These are phyloP conservation scores for Musa balbisiana DNA, from an alignment of 202 grass and related monocot species.

Conservation along the genomic window DNA sequence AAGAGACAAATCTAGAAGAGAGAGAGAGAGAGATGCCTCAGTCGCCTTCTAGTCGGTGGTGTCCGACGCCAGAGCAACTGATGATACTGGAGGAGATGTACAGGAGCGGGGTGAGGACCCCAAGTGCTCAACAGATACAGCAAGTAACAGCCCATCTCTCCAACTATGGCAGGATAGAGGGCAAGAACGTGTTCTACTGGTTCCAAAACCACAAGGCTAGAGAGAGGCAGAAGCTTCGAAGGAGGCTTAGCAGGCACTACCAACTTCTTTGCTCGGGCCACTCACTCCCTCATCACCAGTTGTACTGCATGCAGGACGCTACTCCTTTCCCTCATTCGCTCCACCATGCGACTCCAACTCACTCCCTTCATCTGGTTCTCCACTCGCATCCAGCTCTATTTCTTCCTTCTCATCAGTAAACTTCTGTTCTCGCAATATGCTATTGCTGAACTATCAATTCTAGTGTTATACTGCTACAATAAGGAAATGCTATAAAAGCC, in stretches of 20 bases:
- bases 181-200: constrained; percentile 43
- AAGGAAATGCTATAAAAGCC: too few species aligned
- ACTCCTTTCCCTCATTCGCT: neutral
- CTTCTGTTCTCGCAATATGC: too few species aligned
- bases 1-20: neutral
- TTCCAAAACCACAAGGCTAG: constrained; percentile 43
- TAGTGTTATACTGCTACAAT: too few species aligned
- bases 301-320: neutral
- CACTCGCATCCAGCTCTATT: too few species aligned
- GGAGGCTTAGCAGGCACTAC: constrained; percentile 27
- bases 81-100: constrained; percentile 39
- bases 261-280: neutral
- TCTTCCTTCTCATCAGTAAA: too few species aligned
- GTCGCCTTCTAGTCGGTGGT: constrained; percentile 29
- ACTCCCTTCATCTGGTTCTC: neutral
- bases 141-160: constrained; percentile 28
- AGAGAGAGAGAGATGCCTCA: constrained; percentile 9
- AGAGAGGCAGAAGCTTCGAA: constrained; percentile 32
- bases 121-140: constrained; percentile 29
- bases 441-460: too few species aligned
- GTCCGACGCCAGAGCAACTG: constrained; percentile 32
- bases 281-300: constrained; percentile 6
- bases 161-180: constrained; percentile 35
- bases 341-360: neutral
- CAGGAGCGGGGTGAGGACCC: constrained; percentile 29